A percentile compares a stretch with the other conserved stretches of the same genome.
These are phyloP conservation scores for Teunomyces tritomae DNA, from an alignment of 805 yeast genomes.

Conservation along the genomic window DNA sequence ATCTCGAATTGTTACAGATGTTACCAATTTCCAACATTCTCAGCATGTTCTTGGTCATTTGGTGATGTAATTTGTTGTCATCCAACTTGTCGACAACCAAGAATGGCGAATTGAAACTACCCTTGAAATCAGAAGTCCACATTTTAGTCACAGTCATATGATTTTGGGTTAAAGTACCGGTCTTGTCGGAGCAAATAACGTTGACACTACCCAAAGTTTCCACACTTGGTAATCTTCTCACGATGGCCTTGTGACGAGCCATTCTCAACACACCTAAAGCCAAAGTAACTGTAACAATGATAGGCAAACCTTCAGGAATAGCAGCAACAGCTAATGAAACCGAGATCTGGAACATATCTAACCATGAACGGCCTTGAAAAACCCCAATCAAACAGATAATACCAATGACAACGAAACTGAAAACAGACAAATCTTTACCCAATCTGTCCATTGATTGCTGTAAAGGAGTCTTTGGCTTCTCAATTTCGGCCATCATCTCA, in stretches of 20 bases:
- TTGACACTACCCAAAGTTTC: constrained; percentile 94
- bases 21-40: constrained; percentile 63
- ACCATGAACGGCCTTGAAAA: constrained; percentile 89
- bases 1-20: constrained; percentile 73
- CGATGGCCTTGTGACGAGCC: constrained; percentile 94
- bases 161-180: constrained; percentile 76
- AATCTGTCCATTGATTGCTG: constrained; percentile 94
- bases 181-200: constrained; percentile 41
- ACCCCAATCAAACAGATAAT: constrained; percentile 89
- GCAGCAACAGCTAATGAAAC: constrained; percentile 99
- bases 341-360: constrained; percentile 96
- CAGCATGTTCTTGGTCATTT: constrained; percentile 53
- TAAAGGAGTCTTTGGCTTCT: constrained; percentile 96
- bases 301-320: constrained; percentile 97
- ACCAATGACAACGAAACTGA: constrained; percentile 86
- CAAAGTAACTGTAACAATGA: constrained; percentile 94
- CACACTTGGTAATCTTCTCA: constrained; percentile 89
- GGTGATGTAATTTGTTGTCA: constrained; percentile 39
- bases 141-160: constrained; percentile 85
- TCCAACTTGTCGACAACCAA: constrained; percentile 48
- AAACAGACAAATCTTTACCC: constrained; percentile 84
- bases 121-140: constrained; percentile 68
- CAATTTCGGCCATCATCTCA: constrained; percentile 92
- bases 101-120: constrained; percentile 37
- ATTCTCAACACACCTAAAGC: constrained; percentile 95